Percentiles rank a stretch among this genome's conserved stretches.
These are phyloP conservation scores for Sporothrix curviconia DNA, from an alignment of 2,329 filamentous ascomycete species.

Conservation along the genomic window DNA sequence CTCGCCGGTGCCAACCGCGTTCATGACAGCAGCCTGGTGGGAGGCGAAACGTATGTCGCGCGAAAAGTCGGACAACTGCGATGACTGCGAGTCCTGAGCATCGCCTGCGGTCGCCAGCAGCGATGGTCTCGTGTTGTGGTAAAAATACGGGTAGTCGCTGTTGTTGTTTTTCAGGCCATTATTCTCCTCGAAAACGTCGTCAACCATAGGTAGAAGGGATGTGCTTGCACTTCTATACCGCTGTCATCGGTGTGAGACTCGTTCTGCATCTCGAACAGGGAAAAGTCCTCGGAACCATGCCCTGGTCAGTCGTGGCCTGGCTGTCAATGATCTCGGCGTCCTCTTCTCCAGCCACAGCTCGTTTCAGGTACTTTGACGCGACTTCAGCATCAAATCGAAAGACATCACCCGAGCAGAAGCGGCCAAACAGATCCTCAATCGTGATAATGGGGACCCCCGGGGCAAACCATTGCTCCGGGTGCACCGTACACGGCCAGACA, in stretches of 20 bases:
- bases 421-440: constrained; percentile 65
- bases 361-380: background rate
- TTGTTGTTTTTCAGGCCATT: too few species aligned
- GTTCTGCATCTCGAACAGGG: background rate
- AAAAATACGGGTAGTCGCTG: constrained; percentile 6
- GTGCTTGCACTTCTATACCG: too few species aligned
- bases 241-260: background rate
- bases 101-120: background rate
- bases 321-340: constrained; percentile 5
- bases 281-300: background rate
- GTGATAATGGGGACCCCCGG: constrained; percentile 42
- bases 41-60: constrained; percentile 19
- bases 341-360: background rate
- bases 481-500: constrained; percentile 74
- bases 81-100: background rate
- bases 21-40: constrained; percentile 25
- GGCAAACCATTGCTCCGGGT: constrained; percentile 54
- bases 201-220: too few species aligned
- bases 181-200: too few species aligned
- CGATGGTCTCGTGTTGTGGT: background rate
- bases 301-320: constrained; percentile 4
- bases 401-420: constrained; percentile 51
- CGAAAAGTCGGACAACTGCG: background rate
- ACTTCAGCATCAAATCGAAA: constrained; percentile 57
- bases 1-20: constrained; percentile 18